Evolutionary conservation across 2,329 filamentous ascomycete genomes (phyloP).

Genomic region (Colletotrichum sp.): DNA sequence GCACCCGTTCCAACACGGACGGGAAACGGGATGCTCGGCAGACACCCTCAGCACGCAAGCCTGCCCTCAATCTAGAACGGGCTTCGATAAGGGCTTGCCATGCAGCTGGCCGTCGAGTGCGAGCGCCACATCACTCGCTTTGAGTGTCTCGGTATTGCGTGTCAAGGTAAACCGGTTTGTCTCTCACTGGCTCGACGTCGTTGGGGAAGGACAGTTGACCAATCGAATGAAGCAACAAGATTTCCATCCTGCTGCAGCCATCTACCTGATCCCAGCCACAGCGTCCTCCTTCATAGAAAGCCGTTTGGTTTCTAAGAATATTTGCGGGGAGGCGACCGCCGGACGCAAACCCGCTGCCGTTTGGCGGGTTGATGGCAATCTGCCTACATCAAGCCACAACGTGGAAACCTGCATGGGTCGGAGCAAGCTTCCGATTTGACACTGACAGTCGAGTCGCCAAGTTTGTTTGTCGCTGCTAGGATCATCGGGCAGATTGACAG

Average conservation of each 20-base stretch:
- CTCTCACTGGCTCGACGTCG: neutral
- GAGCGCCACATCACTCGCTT: neutral
- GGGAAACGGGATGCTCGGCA: neutral
- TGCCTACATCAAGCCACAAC: neutral
- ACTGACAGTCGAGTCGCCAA: neutral
- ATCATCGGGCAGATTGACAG: neutral
- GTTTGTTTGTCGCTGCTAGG: neutral
- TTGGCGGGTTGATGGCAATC: neutral
- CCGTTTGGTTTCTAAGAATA: neutral
- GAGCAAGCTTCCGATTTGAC: neutral
- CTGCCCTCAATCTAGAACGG: neutral
- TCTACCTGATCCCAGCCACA: neutral
- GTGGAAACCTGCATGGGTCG: neutral
- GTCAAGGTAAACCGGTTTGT: neutral
- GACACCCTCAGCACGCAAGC: neutral
- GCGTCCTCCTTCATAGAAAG: neutral
- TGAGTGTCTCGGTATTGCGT: neutral
- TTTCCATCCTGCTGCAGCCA: neutral
- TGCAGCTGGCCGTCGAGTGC: constrained; percentile 6
- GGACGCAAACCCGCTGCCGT: neutral
- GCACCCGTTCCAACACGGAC: neutral
- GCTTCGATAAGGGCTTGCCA: neutral
- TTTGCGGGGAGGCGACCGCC: neutral
- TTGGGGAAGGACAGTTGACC: neutral
- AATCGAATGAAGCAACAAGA: neutral